These are phyloP conservation scores for Exserohilum rostratum DNA, from an alignment of 2,329 filamentous ascomycete genomes.

Conservation along the genomic window DNA sequence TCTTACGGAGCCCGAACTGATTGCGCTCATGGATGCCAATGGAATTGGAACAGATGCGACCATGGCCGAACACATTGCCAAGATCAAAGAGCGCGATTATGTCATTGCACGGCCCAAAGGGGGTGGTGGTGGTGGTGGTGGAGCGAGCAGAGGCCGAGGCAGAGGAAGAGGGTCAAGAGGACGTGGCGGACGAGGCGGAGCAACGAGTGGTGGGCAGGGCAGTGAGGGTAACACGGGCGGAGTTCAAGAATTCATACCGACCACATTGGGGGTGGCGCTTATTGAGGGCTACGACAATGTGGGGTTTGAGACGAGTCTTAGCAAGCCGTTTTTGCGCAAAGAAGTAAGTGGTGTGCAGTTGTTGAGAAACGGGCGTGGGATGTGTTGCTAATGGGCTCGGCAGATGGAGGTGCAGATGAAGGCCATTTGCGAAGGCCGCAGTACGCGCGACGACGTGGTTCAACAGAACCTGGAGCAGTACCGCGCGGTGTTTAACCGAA, in stretches of 20 bases:
- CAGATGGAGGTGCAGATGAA: slow-evolving; percentile 96
- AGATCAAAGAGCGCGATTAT: slow-evolving; percentile 89
- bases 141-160: slow-evolving; percentile 53
- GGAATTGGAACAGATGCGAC: slow-evolving; percentile 98
- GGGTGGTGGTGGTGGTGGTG: slow-evolving; percentile 42
- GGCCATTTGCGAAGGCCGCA: slow-evolving; percentile 88
- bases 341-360: slow-evolving; percentile 58
- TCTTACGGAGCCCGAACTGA: slow-evolving; percentile 92
- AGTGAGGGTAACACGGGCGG: slow-evolving; percentile 53
- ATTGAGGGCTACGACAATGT: slow-evolving; percentile 95
- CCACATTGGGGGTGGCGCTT: slow-evolving; percentile 85
- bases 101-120: slow-evolving; percentile 68
- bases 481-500: slow-evolving; percentile 81
- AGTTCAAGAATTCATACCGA: slow-evolving; percentile 89
- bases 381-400: slow-evolving; percentile 19
- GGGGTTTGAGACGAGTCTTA: slow-evolving; percentile 88
- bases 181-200: slow-evolving; percentile 55
- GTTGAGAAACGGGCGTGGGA: slow-evolving; percentile 4
- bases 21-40: slow-evolving; percentile 97
- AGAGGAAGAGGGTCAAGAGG: slow-evolving; percentile 45
- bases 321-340: slow-evolving; percentile 94
- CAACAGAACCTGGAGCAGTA: slow-evolving; percentile 87
- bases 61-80: slow-evolving; percentile 98
- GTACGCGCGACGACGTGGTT: slow-evolving; percentile 75
- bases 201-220: slow-evolving; percentile 47